Evolutionary conservation across 768 basidiomycete genomes (phyloP), one percentile per base, ranked within the genome.

Genomic region (Crassisporium funariophilum): DNA sequence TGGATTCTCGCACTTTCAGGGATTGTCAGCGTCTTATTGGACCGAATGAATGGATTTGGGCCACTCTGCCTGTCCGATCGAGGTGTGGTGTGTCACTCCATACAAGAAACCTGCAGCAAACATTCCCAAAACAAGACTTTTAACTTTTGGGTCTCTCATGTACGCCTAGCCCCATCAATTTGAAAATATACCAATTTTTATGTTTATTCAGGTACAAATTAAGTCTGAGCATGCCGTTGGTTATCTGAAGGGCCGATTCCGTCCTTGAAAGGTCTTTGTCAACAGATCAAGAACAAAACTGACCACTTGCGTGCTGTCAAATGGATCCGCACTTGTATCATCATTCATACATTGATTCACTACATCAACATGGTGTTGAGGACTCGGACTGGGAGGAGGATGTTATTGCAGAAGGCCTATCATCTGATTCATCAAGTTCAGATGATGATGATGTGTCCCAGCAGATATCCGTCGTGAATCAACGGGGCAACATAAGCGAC

Each of bases 41-140:
- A 12, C 22, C 47, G 4, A 36, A 41, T 27, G 59, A 62, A 36
- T 60, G 52, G 50, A 46, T 61, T 4, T 29, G 27, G 27, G 27
- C 27, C 7, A 29, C 27, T 29, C 27, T 29, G 27, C 27, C 7
- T 29, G 13, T 13, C 27, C 27, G 7, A 13, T 29, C 13, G 7
- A 13, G 13, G 13, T 13, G 13, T 29, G 27, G 27, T 29, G 27
- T 29, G 8, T 7, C 8, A 13, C 27, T 7, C 27, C 27, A 29
- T 29, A 29, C 13, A 29, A 29, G 27, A 13, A 29, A 13, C 27
- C n/a, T n/a, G n/a, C n/a, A n/a, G n/a, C n/a, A n/a, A n/a, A n/a
- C n/a, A n/a, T n/a, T n/a, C n/a, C n/a, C n/a, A n/a, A n/a, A n/a
- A n/a, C n/a, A 29, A 29, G 27, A 7, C 7, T 13, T 7, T 29